Conservation (phyloP, 140 eudicot species). For the Ambrosia hybrid region DNA sequence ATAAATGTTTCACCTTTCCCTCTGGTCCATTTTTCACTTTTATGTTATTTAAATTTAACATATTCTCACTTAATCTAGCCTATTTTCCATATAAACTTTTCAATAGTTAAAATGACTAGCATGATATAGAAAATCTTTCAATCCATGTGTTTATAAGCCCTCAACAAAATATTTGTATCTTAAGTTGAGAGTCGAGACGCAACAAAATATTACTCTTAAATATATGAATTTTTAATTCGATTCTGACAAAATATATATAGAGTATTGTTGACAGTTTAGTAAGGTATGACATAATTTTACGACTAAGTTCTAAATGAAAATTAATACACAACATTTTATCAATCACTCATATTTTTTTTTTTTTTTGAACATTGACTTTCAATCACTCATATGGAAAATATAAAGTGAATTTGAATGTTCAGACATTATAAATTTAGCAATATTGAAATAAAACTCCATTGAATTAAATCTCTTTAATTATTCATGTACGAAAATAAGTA, state of each 20-base stretch:
- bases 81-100: not conserved
- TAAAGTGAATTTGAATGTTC: not conserved
- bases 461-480: not conserved
- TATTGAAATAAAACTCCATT: not conserved
- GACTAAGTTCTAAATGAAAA: not conserved
- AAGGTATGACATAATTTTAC: not conserved
- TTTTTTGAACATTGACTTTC: too few relatives aligned
- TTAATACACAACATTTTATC: not conserved
- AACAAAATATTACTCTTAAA: not conserved
- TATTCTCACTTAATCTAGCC: not conserved
- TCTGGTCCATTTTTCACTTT: not conserved
- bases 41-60: slow-evolving; percentile 17
- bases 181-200: not conserved
- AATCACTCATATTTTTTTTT: too few relatives aligned
- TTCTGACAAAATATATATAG: not conserved
- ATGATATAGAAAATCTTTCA: not conserved
- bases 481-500: not conserved
- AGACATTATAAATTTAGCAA: not conserved
- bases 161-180: not conserved
- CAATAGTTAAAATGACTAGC: not conserved
- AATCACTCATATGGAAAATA: too few relatives aligned
- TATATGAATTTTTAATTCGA: not conserved
- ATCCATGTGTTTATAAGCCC: not conserved
- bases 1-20: not conserved
- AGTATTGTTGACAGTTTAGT: not conserved